Base-by-base conservation (phyloP, 2,329 filamentous ascomycete genomes). In the Phoma herbarum region DNA sequence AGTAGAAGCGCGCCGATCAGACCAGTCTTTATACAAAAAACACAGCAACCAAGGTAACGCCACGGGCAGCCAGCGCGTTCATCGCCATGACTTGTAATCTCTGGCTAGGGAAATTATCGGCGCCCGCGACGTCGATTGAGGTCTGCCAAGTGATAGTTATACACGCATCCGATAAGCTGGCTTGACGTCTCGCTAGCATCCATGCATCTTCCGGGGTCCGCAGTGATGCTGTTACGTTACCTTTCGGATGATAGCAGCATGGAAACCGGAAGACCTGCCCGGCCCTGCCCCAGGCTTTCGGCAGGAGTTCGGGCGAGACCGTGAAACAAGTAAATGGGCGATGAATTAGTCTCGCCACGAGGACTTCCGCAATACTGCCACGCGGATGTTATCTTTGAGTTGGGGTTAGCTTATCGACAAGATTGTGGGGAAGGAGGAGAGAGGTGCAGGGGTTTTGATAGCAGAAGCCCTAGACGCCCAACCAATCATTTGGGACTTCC, bases 1-100 rank as follows among this genome's bases (percentile, higher is more conserved):
- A 31, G 44, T 31, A 41, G 41, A 57, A 41, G 9, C 42, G 10
- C 23, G 33, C 42, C 37, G 54, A 57, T 42, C n/a, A 14, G 11
- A 26, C 5, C 11, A 4, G 29, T 35, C 47, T 51, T 57, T 52
- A 52, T 57, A 57, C 54, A 55, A 2, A n/a, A 37, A n/a, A n/a
- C n/a, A n/a, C n/a, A n/a, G n/a, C n/a, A n/a, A n/a, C 16, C 31
- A 35, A 35, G 31, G 31, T n/a, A n/a, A 16, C 35, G 11, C 45
- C 37, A 35, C 37, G 35, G 31, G 25, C 20, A 16, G 37, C 39
- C 33, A 47, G 8, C 25, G 23, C 26, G 29, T 22, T 18, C 46
- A 33, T 31, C 26, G 33, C 23, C 52, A 49, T 56, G 54, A 57
- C 54, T 57, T 52, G 54, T 35, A 57, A 57, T 57, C 54, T 51